A percentile compares a stretch with the other conserved stretches of the same genome.
Conservation (phyloP, 257 asterid species). For the Handroanthus guayacan region DNA sequence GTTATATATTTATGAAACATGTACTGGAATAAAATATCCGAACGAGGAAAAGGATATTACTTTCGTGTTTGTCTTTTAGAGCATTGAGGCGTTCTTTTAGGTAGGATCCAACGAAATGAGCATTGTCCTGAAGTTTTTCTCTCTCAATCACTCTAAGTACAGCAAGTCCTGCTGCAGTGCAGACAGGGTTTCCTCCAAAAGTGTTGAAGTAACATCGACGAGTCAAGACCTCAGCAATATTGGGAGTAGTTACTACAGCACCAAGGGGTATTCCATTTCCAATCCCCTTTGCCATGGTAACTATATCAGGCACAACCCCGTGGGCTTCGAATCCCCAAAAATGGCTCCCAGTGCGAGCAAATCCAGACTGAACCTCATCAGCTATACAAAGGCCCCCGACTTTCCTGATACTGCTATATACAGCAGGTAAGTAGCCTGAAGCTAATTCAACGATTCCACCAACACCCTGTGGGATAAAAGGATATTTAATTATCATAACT, state of each 20-base stretch:
- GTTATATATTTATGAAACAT: no score
- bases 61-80: slow-evolving; percentile 70
- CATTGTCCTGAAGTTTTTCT: slow-evolving; percentile 78
- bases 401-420: slow-evolving; percentile 49
- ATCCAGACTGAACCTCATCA: slow-evolving; percentile 81
- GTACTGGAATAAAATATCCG: no score
- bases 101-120: slow-evolving; percentile 71
- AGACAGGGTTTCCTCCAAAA: slow-evolving; percentile 84
- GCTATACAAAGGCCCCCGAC: slow-evolving; percentile 80
- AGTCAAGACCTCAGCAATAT: slow-evolving; percentile 68
- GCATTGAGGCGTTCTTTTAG: slow-evolving; percentile 62
- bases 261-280: slow-evolving; percentile 83
- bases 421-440: slow-evolving; percentile 71
- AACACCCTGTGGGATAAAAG: slow-evolving; percentile 56
- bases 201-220: slow-evolving; percentile 80
- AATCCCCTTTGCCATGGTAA: slow-evolving; percentile 89
- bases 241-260: slow-evolving; percentile 75
- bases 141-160: slow-evolving; percentile 69
- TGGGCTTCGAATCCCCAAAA: slow-evolving; percentile 81
- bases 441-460: slow-evolving; percentile 84
- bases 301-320: slow-evolving; percentile 81
- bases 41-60: slow-evolving; percentile 35
- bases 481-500: not conserved
- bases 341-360: slow-evolving; percentile 73
- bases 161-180: slow-evolving; percentile 76